Evolutionary conservation across 306 rosid genomes (phyloP), one percentile per base, ranked within the genome.

Genomic region (Trifolium dubium): DNA sequence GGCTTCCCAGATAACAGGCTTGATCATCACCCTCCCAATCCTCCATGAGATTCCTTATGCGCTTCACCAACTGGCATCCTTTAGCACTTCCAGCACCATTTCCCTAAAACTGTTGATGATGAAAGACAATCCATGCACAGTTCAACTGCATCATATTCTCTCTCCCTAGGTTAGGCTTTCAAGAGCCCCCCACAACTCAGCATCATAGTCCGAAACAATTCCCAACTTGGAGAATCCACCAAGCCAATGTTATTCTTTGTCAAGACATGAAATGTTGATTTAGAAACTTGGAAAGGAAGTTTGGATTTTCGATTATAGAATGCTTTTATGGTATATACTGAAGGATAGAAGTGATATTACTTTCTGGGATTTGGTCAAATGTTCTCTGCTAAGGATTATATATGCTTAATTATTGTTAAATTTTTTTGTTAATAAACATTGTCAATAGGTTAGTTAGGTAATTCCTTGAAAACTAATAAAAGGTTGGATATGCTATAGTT

Each of bases 401-500:
- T 6, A 6, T 55, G 66, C 51, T 34, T 54, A 14, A 0, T 46
- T 46, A 17, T 46, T 56, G 28, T 43, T 50, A 17, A 28, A 10
- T 39, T 31, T 58, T 50, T 37, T 73, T 50, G 23, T 50, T 61
- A 10, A 35, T 18, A 29, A 74, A 30, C 29, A 44, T 64, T 56
- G 3, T 66, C 29, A 11, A 31, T 39, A 15, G 11, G 18, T 53
- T 28, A n/a, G 18, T 53, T 28, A 23, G 5, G 43, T 13, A 1
- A 9, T 34, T 71, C 31, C 8, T 69, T 62, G 61, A 58, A 56
- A 68, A 67, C 58, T 37, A 37, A 9, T 4, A 46, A 47, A 11
- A 5, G 12, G 29, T 15, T 71, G 59, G 59, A 63, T 71, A 71
- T 53, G 10, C 40, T 13, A 31, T 31, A 40, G 29, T 68, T 77